Base-by-base conservation (phyloP, 768 basidiomycete species). In the Pluteus cervinus region DNA sequence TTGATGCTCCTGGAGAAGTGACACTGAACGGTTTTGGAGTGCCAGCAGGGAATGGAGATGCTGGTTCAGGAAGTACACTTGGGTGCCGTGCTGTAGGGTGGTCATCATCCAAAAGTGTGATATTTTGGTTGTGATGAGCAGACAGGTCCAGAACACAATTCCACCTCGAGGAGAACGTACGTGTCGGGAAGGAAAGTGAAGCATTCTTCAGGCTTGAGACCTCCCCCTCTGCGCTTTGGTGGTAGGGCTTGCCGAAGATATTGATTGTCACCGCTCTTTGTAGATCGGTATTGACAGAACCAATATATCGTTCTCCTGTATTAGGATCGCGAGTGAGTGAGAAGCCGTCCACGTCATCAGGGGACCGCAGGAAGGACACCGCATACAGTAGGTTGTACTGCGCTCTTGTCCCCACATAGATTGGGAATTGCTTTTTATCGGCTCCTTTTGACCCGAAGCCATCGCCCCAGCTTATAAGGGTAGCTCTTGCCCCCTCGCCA, bases 311-410 rank as follows among this genome's bases (percentile, higher is more conserved):
- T 20, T 55, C 41, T 30, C 46, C 51, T 28, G 50, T 54, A n/a
- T n/a, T 48, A 23, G 46, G 33, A 35, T 47, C 49, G 21, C 47
- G 41, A 8, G 60, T 53, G 35, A 58, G 54, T 9, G 65, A 61
- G 31, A 68, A 62, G 15, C 62, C 58, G 48, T 69, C 60, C 9
- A 76, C 68, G 41, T 80, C 74, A 44, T 79, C 71, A 4, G 81
- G 76, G 6, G 79, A 69, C 16, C 69, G 72, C 46, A 86, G 65
- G 53, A 92, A 87, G 8, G 81, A 77, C n/a, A 96, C 87, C 1
- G 85, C 83, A 47, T 93, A 93, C 11, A 96, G 72, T 18, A 96
- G 67, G 52, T 93, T 94, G 51, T 79, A 86, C 58, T 94, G 91
- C 25, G 89, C 88, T 51, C 71, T 64, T 2, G 81, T 68, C 1